phyloP scores from a whole-genome alignment of 2,329 filamentous ascomycete species.

The Lecanosticta acicola region DNA sequence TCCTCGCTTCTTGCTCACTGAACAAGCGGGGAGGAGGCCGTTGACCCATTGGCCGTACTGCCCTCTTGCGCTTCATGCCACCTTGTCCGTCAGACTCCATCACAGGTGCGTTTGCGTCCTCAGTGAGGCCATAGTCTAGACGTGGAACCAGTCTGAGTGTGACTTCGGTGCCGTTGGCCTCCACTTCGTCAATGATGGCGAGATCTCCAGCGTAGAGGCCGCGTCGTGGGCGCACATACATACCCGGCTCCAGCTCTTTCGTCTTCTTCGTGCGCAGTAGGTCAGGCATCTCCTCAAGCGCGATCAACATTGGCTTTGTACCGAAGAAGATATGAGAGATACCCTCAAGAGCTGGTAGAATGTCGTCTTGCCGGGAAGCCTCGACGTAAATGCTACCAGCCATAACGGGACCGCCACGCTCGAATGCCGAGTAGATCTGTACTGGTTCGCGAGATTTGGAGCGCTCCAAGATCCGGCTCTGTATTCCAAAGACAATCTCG shows the following conservation, averaged over 20 bases:
- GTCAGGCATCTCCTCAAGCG: conserved; percentile 96
- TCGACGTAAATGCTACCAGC: conserved; percentile 94
- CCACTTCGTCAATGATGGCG: conserved; percentile 86
- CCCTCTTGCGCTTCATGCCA: conserved; percentile 70
- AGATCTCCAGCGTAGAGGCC: conserved; percentile 82
- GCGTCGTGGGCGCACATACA: conserved; percentile 75
- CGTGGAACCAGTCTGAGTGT: conserved; percentile 82
- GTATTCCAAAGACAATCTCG: conserved; percentile 81
- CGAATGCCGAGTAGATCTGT: conserved; percentile 83
- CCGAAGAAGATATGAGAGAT: conserved; percentile 87
- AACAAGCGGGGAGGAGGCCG: conserved; percentile 85
- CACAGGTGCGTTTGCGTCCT: conserved; percentile 58
- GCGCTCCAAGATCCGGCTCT: conserved; percentile 81
- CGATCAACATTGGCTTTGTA: conserved; percentile 78
- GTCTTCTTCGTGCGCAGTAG: conserved; percentile 86
- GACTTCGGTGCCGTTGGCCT: conserved; percentile 85
- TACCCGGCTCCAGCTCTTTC: conserved; percentile 74
- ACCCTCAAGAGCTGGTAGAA: conserved; percentile 73
- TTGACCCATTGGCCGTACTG: conserved; percentile 42
- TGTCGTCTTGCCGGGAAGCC: conserved; percentile 78
- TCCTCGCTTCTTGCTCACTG: conserved; percentile 86
- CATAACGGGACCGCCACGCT: conserved; percentile 68
- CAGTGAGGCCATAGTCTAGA: conserved; percentile 83
- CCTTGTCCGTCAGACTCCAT: conserved; percentile 28
- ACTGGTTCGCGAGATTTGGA: conserved; percentile 71